Conservation (phyloP, 257 asterid species). For the Solanum pimpinellifolium region DNA sequence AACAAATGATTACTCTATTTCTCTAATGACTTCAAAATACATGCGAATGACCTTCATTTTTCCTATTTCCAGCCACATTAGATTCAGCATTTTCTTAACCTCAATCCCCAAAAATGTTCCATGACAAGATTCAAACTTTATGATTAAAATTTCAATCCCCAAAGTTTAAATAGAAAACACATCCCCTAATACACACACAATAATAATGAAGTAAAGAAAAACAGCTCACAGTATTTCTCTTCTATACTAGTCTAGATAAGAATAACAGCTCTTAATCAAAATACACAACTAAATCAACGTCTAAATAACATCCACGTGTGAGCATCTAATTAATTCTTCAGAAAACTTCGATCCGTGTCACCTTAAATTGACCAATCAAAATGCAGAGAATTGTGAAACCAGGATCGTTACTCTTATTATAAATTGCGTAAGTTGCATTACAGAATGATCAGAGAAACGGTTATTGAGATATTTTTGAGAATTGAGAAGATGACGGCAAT, state of each 20-base stretch:
- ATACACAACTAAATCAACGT: slow-evolving; percentile 15
- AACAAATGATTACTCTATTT: rapidly evolving
- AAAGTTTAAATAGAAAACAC: slow-evolving; percentile 31
- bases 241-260: slow-evolving; percentile 18
- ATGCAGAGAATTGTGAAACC: neutral
- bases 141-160: neutral
- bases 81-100: neutral
- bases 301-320: slow-evolving; percentile 10
- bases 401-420: slow-evolving; percentile 17
- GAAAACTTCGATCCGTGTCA: slow-evolving; percentile 13
- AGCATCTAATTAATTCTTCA: neutral
- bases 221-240: neutral
- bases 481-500: slow-evolving; percentile 25
- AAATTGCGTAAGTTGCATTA: slow-evolving; percentile 6
- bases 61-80: slow-evolving; percentile 21
- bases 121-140: neutral
- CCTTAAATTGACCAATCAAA: slow-evolving; percentile 25
- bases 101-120: neutral
- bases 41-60: slow-evolving; percentile 2
- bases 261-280: slow-evolving; percentile 20
- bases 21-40: slow-evolving; percentile 1
- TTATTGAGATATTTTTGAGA: neutral
- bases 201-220: neutral
- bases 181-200: neutral
- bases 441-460: neutral